A percentile compares a stretch with the other conserved stretches of the same genome.
phyloP scores from a whole-genome alignment of 805 yeast species.

The Zygosaccharomyces gambellarensis region DNA sequence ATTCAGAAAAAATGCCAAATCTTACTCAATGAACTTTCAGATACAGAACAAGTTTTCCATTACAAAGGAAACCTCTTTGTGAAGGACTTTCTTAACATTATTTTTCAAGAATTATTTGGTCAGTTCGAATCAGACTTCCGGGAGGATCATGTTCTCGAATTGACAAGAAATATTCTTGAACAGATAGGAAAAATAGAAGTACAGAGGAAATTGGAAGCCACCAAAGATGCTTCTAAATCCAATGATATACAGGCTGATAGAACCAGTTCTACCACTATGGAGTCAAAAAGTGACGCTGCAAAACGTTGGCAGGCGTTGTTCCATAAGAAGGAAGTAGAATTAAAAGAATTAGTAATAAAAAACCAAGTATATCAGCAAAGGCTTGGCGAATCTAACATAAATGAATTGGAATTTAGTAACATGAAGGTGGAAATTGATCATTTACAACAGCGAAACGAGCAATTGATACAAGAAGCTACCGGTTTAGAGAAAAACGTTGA shows the following conservation, averaged over 20 bases:
- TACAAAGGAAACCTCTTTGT: not conserved
- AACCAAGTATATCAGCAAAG: constrained; percentile 43
- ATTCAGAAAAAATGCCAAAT: constrained; percentile 3
- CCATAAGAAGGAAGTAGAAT: constrained; percentile 13
- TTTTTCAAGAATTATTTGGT: not conserved
- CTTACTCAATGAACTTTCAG: not conserved
- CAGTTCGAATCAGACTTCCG: not conserved
- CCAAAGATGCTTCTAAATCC: not conserved
- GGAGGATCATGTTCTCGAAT: not conserved
- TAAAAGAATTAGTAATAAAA: constrained; percentile 45
- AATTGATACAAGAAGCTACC: not conserved
- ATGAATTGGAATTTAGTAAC: constrained; percentile 14
- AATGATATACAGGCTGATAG: not conserved
- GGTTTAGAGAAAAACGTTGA: not conserved
- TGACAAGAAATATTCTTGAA: not conserved
- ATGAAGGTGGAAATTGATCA: not conserved
- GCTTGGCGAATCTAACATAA: constrained; percentile 33
- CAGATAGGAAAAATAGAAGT: not conserved
- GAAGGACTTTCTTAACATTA: not conserved
- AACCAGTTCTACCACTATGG: not conserved
- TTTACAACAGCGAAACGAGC: not conserved
- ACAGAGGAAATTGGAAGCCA: not conserved
- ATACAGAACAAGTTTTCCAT: not conserved
- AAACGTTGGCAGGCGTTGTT: not conserved
- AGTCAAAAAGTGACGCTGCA: not conserved